Percentiles rank a stretch among this genome's conserved stretches.
Conservation (phyloP, 257 asterid species). For the Solanum sitiens region DNA sequence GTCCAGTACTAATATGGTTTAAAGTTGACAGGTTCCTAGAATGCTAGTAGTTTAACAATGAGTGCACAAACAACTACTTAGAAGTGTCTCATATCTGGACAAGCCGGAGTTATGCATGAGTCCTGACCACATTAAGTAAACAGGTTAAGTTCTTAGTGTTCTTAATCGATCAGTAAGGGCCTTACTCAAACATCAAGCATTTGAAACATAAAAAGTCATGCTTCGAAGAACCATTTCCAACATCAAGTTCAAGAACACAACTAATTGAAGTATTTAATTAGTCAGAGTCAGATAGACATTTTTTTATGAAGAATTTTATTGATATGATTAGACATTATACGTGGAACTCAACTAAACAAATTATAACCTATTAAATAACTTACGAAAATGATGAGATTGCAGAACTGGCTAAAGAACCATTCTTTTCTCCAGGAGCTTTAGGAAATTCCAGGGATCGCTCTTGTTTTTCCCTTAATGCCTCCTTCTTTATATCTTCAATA, state of each 20-base stretch:
- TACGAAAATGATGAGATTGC: conserved; percentile 5
- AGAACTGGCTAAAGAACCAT: conserved; percentile 15
- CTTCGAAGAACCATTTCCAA: not conserved
- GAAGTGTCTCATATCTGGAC: too few relatives aligned
- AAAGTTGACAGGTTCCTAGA: not conserved
- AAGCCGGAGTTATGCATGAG: not conserved
- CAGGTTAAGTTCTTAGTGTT: not conserved
- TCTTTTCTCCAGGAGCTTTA: conserved; percentile 19
- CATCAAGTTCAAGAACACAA: not conserved
- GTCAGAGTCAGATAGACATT: not conserved
- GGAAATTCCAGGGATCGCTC: conserved; percentile 23
- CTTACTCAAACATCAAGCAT: not conserved
- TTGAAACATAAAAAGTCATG: not conserved
- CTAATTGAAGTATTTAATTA: not conserved
- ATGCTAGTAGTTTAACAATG: not conserved
- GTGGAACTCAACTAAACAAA: not conserved
- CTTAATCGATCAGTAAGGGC: not conserved
- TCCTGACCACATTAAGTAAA: not conserved
- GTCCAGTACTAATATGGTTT: not conserved
- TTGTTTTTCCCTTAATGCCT: conserved; percentile 30
- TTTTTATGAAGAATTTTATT: not conserved
- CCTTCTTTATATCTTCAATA: conserved; percentile 57
- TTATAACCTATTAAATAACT: not conserved
- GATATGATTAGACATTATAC: not conserved
- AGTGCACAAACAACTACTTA: not conserved